phyloP scores from a whole-genome alignment of 371 early-diverging fungal species.

The Funneliformis caledonium region DNA sequence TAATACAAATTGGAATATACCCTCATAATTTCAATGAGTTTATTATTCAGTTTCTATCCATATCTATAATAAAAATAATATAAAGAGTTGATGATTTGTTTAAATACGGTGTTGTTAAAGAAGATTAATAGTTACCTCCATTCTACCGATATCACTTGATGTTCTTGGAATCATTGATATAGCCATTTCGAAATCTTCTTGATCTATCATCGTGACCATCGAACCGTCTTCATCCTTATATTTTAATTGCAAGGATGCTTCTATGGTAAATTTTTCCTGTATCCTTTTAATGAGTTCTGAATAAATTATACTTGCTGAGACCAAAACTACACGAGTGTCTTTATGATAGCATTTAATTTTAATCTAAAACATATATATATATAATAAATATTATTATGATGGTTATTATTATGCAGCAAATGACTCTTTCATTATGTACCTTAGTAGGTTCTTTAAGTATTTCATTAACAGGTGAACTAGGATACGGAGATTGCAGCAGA shows the following conservation, averaged over 20 bases:
- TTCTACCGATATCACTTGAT: constrained; percentile 10
- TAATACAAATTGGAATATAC: too few species aligned
- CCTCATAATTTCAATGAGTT: too few species aligned
- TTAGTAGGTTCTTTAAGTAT: neutral
- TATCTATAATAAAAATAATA: neutral
- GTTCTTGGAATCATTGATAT: constrained; percentile 20
- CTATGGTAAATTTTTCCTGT: constrained; percentile 66
- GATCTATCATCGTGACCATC: constrained; percentile 85
- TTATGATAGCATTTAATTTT: constrained; percentile 82
- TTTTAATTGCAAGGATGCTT: constrained; percentile 63
- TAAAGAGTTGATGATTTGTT: neutral
- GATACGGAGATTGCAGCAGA: neutral
- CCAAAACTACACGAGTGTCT: constrained; percentile 75
- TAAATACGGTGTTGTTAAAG: neutral
- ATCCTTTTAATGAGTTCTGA: constrained; percentile 65
- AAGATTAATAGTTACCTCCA: constrained; percentile 30
- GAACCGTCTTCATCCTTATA: constrained; percentile 91
- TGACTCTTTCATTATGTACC: neutral
- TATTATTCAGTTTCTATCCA: neutral
- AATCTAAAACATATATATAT: constrained; percentile 47
- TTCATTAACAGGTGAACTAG: neutral
- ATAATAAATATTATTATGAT: neutral
- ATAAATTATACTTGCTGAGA: constrained; percentile 62
- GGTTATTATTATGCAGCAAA: neutral
- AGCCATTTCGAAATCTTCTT: constrained; percentile 90